Evolutionary conservation across 768 basidiomycete species (phyloP), one percentile per base, ranked within the genome.

Genomic region (Terana coerulea): DNA sequence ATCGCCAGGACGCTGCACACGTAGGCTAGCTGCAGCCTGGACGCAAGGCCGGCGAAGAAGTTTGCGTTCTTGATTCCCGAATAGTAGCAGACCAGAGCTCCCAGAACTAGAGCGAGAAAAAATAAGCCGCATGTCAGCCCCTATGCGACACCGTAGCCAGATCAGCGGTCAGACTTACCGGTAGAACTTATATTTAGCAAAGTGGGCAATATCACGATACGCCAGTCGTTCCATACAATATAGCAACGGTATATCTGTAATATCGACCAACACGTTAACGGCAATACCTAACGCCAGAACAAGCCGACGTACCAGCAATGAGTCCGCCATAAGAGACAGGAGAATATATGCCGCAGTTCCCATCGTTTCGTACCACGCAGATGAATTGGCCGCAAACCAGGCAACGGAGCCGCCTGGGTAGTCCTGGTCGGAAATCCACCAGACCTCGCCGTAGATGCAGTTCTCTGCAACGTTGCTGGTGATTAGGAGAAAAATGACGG

Each of bases 11-110:
- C 69, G 45, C 72, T 63, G 17, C 69, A 59, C 47, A 69, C 70
- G 63, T 72, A 77, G 8, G 72, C 67, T 6, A 66, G 61, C 25
- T 69, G 72, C 49, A 73, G 71, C 59, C 67, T 64, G 51, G 70
- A 62, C 4, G 70, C 56, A 48, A 65, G 62, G 7, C 72, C 72
- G 21, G 59, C 58, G 60, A 75, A 74, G 62, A 74, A 70, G 59
- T 69, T 64, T 3, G 68, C 69, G n/a, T 66, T 64, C 1, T 73
- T 74, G 36, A 58, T 62, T 26, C 69, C 72, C 24, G 70, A 65
- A 34, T 65, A 50, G 44, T 72, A 63, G 17, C 76, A 61, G 21
- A 69, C 63, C 15, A 72, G 67, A 58, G 76, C 67, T 17, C 68
- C 67, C 55, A 74, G 55, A 7, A 68, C 75, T 39, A 22, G 14